Evolutionary conservation across 441 rosid species (phyloP), one percentile per base, ranked within the genome.

Genomic region (Gossypium davidsonii): DNA sequence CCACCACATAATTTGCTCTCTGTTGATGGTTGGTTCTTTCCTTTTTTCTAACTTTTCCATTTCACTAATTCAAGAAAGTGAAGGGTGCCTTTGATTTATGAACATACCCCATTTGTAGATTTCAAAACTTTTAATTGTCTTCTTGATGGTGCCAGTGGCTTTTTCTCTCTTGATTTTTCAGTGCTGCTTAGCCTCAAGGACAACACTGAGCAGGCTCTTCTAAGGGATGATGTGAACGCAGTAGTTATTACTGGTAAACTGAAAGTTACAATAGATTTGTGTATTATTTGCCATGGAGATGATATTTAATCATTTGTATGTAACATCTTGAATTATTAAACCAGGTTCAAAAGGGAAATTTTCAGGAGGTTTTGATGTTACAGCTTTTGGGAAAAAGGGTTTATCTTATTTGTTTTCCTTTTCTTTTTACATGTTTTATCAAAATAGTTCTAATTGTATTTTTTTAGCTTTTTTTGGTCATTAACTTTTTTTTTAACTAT

Each of bases 331-430:
- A 42, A 44, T 42, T 9, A 49, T 26, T 56, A 18, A 39, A 70
- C n/a, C 51, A 70, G 63, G 73, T 55, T 70, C 63, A 12, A 37
- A 70, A 12, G 73, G 73, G 23, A 70, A 55, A 18, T 70, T 70
- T 18, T 70, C 63, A 1, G 73, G 73, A 70, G 64, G 73, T 59
- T 70, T 70, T 55, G 73, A 70, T 70, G 73, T 70, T 28, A 55
- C 73, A 11, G 73, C 73, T 55, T 70, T 70, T 70, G 73, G 73
- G 34, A 55, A n/a, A 21, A 70, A 70, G 55, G 64, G 73, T 68
- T 31, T 0, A 6, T 65, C 5, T 10, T 15, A 15, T 10, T 51
- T n/a, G 20, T 15, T 51, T 2, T 51, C 55, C 12, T 48, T 42
- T 11, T 7, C 34, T 18, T 26, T 44, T 20, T 37, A 37, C 2